Percentiles rank a stretch among this genome's conserved stretches.
phyloP scores from a whole-genome alignment of 1,284 basidiomycete genomes.

The Cystobasidium pallidum region DNA sequence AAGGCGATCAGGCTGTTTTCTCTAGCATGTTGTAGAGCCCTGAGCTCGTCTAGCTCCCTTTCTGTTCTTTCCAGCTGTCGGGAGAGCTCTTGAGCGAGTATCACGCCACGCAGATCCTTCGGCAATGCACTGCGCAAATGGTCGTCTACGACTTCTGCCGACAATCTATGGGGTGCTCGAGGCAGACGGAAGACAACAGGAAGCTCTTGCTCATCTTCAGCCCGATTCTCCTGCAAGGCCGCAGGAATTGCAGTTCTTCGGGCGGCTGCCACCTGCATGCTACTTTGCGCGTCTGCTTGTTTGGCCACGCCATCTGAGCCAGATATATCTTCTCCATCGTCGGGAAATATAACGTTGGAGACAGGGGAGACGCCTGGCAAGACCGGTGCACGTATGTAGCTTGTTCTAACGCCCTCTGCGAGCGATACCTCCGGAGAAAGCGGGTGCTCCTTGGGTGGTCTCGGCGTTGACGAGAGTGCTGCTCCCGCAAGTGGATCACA shows the following conservation, averaged over 20 bases:
- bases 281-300: constrained; percentile 1
- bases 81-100: constrained; percentile 25
- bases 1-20: constrained; percentile 17
- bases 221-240: neutral
- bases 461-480: neutral
- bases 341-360: constrained; percentile 18
- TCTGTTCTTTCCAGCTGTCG: constrained; percentile 15
- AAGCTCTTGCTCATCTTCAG: neutral
- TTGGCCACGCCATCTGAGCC: neutral
- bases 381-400: constrained; percentile 34
- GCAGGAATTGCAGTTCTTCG: too few relatives aligned
- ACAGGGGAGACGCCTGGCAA: constrained; percentile 19
- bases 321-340: constrained; percentile 24
- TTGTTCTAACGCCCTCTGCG: constrained; percentile 1
- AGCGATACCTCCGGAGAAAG: constrained; percentile 32
- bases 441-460: constrained; percentile 18
- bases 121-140: neutral
- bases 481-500: constrained; percentile 7
- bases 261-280: neutral
- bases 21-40: neutral
- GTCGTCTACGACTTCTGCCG: constrained; percentile 1
- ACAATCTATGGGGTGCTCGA: constrained; percentile 20
- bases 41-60: neutral
- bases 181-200: constrained; percentile 5
- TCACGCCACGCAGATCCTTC: constrained; percentile 4